Percentiles rank a stretch among this genome's conserved stretches.
Conservation (phyloP, 1,139 yeast genomes). For the Zygoascus hellenicus region DNA sequence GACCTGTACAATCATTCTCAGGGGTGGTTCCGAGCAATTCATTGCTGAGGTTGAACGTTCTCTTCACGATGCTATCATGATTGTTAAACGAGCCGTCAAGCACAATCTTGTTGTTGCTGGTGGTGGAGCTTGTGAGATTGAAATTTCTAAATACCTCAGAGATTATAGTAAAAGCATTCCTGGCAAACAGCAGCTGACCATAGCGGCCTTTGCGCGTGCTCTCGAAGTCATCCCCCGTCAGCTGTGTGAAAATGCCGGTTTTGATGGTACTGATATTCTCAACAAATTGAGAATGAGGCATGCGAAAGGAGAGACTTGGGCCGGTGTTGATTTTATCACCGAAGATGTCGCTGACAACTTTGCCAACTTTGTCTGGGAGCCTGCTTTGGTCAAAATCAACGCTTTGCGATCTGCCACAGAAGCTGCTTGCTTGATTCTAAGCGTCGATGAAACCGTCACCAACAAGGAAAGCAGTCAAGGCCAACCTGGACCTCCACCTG, state of each 20-base stretch:
- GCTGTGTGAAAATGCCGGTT: conserved; percentile 95
- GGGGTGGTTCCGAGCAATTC: conserved; percentile 99
- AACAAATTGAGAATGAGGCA: conserved; percentile 90
- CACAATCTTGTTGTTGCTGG: conserved; percentile 91
- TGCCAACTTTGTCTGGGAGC: conserved; percentile 93
- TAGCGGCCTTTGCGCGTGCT: conserved; percentile 90
- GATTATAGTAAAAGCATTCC: conserved; percentile 83
- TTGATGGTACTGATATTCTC: conserved; percentile 88
- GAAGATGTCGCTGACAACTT: conserved; percentile 81
- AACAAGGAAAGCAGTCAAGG: conserved; percentile 55
- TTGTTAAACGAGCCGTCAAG: conserved; percentile 89
- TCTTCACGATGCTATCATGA: conserved; percentile 96
- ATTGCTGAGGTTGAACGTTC: conserved; percentile 98
- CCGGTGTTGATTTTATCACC: conserved; percentile 83
- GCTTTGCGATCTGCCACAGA: conserved; percentile 97
- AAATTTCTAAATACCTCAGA: conserved; percentile 78
- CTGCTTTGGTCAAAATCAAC: conserved; percentile 86
- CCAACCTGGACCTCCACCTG: conserved; percentile 27
- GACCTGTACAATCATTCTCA: conserved; percentile 85
- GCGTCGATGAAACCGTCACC: conserved; percentile 93
- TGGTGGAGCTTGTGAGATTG: conserved; percentile 99
- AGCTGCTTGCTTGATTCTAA: conserved; percentile 85
- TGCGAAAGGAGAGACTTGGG: conserved; percentile 88
- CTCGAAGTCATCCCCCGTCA: conserved; percentile 96
- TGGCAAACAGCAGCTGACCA: conserved; percentile 91